These are phyloP conservation scores for Zelonia costaricensis DNA, from an alignment of 208 protist genomes.

Conservation along the genomic window DNA sequence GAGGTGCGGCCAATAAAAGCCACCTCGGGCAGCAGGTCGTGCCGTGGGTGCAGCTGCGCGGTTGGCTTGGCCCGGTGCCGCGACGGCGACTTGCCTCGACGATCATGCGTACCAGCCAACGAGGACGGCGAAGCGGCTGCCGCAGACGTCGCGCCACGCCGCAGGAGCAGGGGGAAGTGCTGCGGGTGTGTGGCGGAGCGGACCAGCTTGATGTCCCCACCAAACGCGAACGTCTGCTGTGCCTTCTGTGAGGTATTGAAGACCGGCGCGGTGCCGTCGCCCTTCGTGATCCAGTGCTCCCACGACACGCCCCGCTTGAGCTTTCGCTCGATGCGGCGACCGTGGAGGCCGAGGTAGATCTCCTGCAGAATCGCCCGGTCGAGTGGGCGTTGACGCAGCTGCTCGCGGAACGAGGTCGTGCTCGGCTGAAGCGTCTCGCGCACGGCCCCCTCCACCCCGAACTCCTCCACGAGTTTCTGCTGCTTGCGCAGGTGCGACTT, in stretches of 20 bases:
- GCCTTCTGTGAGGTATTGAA: conserved; percentile 79
- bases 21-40: conserved; percentile 67
- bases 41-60: conserved; percentile 8
- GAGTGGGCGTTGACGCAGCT: conserved; percentile 75
- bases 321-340: conserved; percentile 76
- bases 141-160: neutral
- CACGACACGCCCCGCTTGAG: conserved; percentile 83
- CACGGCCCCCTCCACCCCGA: conserved; percentile 83
- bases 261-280: conserved; percentile 87
- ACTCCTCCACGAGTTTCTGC: conserved; percentile 57
- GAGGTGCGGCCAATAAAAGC: conserved; percentile 88
- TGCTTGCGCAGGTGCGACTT: conserved; percentile 82
- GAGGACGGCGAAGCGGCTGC: no score
- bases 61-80: neutral
- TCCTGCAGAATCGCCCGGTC: conserved; percentile 90
- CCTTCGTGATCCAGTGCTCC: conserved; percentile 93
- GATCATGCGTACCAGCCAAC: no score
- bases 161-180: conserved; percentile 62
- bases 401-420: conserved; percentile 57
- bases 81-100: neutral
- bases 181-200: conserved; percentile 53
- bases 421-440: conserved; percentile 70
- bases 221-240: conserved; percentile 89
- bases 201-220: conserved; percentile 57
- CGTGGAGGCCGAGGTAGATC: conserved; percentile 87